phyloP scores from a whole-genome alignment of 192 early-diverging fungal genomes.

The Gonapodya prolifera region DNA sequence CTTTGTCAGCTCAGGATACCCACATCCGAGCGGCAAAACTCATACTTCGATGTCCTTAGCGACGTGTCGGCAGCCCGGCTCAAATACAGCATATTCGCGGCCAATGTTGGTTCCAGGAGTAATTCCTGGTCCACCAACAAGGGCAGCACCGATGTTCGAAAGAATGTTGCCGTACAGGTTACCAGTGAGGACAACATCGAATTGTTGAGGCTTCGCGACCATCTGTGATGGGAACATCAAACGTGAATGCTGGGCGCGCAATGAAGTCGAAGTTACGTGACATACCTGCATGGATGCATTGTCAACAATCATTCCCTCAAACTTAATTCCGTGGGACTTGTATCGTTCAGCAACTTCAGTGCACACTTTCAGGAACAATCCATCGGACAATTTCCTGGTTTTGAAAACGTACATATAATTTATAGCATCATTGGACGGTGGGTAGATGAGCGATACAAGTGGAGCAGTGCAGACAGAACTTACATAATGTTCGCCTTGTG shows the following conservation, averaged over 20 bases:
- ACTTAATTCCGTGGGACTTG: conserved; percentile 73
- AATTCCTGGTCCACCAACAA: conserved; percentile 91
- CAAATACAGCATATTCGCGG: conserved; percentile 92
- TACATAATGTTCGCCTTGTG: conserved; percentile 99
- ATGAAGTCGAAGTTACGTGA: background rate
- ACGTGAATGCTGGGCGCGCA: background rate
- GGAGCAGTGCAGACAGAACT: conserved; percentile 4
- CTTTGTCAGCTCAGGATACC: conserved; percentile 11
- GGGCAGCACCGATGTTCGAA: conserved; percentile 92
- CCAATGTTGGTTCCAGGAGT: conserved; percentile 98
- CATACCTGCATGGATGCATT: conserved; percentile 91
- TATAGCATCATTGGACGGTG: no score
- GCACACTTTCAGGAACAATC: conserved; percentile 93
- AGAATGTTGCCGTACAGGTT: conserved; percentile 99
- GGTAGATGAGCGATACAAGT: background rate
- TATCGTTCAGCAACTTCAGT: conserved; percentile 93
- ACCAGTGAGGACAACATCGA: conserved; percentile 98
- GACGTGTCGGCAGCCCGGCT: conserved; percentile 97
- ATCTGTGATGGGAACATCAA: conserved; percentile 25
- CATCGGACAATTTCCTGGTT: conserved; percentile 85
- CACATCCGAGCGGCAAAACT: background rate
- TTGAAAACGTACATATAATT: background rate
- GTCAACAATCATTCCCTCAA: conserved; percentile 99
- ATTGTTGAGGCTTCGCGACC: conserved; percentile 93
- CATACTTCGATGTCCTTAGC: conserved; percentile 69